Percentiles rank a stretch among this genome's conserved stretches.
Evolutionary conservation across 768 basidiomycete genomes (phyloP).

Genomic region (Agaricus blazei): DNA sequence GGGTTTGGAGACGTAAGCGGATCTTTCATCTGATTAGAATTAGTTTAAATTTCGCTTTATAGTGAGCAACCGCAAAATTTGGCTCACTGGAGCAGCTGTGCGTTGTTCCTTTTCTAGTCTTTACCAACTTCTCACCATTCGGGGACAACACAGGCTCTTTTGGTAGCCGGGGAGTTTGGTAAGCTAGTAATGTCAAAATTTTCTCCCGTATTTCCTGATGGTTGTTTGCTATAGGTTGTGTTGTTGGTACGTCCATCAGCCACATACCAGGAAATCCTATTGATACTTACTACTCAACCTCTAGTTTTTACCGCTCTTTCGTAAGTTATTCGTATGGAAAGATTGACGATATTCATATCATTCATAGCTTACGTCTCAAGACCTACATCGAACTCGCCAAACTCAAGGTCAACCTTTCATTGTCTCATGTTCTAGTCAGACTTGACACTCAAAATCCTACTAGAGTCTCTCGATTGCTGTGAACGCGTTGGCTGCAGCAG

Average conservation of each 20-base stretch:
- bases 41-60: constrained; percentile 2
- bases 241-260: constrained; percentile 24
- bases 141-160: constrained; percentile 14
- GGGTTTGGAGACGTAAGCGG: constrained; percentile 40
- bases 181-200: constrained; percentile 4
- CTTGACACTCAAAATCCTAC: background rate
- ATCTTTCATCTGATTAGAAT: background rate
- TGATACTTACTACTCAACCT: background rate
- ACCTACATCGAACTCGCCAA: constrained; percentile 28
- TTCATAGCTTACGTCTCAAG: constrained; percentile 16
- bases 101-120: constrained; percentile 11
- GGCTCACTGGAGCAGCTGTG: constrained; percentile 29
- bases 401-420: constrained; percentile 26
- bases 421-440: background rate
- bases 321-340: background rate
- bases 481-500: constrained; percentile 40
- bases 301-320: constrained; percentile 12
- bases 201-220: background rate
- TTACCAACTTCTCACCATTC: background rate
- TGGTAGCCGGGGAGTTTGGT: constrained; percentile 40
- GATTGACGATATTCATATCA: background rate
- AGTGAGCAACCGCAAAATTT: constrained; percentile 41
- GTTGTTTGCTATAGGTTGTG: constrained; percentile 16
- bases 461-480: constrained; percentile 37
- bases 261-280: background rate